Evolutionary conservation across 2,329 filamentous ascomycete genomes (phyloP).

Genomic region (Fusarium staphyleae): DNA sequence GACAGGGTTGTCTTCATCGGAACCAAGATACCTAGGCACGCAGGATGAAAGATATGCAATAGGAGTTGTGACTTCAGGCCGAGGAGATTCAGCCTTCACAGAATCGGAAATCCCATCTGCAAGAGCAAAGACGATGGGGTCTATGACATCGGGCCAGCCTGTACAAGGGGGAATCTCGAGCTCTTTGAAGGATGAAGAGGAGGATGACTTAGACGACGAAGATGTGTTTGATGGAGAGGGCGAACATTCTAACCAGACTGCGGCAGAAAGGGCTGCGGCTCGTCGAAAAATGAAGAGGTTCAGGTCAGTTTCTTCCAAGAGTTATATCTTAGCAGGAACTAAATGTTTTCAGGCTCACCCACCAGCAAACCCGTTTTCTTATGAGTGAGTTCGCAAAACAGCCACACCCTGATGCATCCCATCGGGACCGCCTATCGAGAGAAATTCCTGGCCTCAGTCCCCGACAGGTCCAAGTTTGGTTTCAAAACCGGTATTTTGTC

Average conservation of each 20-base stretch:
- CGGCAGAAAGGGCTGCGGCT: conserved; percentile 64
- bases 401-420: conserved; percentile 90
- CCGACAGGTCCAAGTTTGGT: conserved; percentile 96
- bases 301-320: conserved; percentile 58
- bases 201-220: conserved; percentile 63
- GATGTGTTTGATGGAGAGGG: conserved; percentile 58
- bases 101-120: not conserved
- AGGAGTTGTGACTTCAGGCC: conserved; percentile 7
- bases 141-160: conserved; percentile 42
- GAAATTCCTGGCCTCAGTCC: conserved; percentile 93
- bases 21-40: conserved; percentile 3
- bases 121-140: conserved; percentile 1
- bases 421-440: conserved; percentile 83
- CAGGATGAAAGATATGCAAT: conserved; percentile 15
- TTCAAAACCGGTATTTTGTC: conserved; percentile 86
- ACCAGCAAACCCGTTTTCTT: conserved; percentile 95
- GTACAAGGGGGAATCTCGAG: conserved; percentile 48
- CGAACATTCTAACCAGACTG: conserved; percentile 54
- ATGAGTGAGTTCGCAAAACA: conserved; percentile 98
- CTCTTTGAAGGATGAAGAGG: conserved; percentile 57
- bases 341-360: conserved; percentile 73
- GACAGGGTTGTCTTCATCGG: conserved; percentile 7
- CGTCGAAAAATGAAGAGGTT: conserved; percentile 80
- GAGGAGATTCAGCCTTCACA: not conserved
- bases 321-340: conserved; percentile 38